phyloP scores from a whole-genome alignment of 2,329 filamentous ascomycete genomes.

The Sporothrix schenckii region DNA sequence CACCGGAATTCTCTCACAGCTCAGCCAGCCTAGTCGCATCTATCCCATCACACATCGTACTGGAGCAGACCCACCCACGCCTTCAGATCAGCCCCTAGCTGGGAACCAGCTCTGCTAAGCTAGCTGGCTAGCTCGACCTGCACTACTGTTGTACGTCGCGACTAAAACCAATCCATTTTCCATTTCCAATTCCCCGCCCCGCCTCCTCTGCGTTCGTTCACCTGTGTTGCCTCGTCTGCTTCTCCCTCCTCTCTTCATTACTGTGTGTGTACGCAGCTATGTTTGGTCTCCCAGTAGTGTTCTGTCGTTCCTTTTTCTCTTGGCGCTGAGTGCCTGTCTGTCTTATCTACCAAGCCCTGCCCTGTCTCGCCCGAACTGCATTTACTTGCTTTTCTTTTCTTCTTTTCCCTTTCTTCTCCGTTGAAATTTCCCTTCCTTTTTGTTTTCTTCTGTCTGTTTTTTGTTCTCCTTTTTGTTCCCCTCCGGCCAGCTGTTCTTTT shows the following conservation, averaged over 20 bases:
- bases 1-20: slow-evolving; percentile 4
- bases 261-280: neutral
- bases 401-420: slow-evolving; percentile 27
- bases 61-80: slow-evolving; percentile 31
- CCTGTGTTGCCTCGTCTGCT: slow-evolving; percentile 14
- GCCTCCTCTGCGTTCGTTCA: slow-evolving; percentile 27
- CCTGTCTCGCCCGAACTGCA: slow-evolving; percentile 18
- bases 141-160: slow-evolving; percentile 24
- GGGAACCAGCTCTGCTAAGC: slow-evolving; percentile 15
- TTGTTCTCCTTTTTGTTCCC: slow-evolving; percentile 14
- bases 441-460: slow-evolving; percentile 18
- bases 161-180: slow-evolving; percentile 31
- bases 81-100: slow-evolving; percentile 31
- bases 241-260: slow-evolving; percentile 10
- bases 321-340: slow-evolving; percentile 15
- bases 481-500: slow-evolving; percentile 6
- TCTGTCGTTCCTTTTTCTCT: slow-evolving; percentile 23
- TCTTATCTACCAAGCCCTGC: slow-evolving; percentile 31
- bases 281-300: neutral
- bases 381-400: neutral
- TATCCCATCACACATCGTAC: slow-evolving; percentile 4
- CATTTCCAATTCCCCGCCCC: slow-evolving; percentile 7
- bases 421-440: slow-evolving; percentile 10
- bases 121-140: slow-evolving; percentile 28
- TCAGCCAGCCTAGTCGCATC: slow-evolving; percentile 5